Evolutionary conservation across 2,329 filamentous ascomycete genomes (phyloP).

Genomic region (Diaporthe ilicicola): DNA sequence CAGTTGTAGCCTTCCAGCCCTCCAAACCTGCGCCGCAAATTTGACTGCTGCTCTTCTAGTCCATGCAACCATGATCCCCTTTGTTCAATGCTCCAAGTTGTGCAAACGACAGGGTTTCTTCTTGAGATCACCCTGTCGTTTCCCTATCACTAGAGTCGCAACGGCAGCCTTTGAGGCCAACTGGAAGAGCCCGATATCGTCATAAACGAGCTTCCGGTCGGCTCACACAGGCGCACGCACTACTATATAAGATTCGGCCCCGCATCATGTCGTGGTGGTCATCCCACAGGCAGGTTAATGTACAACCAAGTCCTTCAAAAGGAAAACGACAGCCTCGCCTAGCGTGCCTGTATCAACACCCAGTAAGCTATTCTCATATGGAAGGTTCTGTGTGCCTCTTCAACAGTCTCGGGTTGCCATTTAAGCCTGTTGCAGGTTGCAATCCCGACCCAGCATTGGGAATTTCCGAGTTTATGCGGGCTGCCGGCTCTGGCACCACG

Average conservation of each 20-base stretch:
- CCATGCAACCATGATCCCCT: neutral
- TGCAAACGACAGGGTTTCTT: neutral
- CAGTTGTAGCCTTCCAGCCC: neutral
- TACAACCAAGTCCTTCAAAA: neutral
- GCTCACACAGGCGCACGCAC: neutral
- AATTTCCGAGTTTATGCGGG: neutral
- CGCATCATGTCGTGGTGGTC: neutral
- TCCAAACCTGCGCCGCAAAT: neutral
- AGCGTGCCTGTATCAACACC: neutral
- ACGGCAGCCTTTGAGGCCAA: neutral
- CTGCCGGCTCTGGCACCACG: neutral
- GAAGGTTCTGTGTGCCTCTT: neutral
- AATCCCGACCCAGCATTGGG: neutral
- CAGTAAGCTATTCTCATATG: neutral
- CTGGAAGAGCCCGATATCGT: neutral
- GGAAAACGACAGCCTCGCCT: neutral
- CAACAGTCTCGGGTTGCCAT: neutral
- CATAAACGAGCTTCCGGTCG: neutral
- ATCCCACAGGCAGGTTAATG: neutral
- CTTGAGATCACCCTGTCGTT: neutral
- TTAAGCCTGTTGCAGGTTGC: neutral
- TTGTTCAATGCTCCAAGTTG: neutral
- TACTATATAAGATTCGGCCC: neutral
- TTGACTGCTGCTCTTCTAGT: slow-evolving; percentile 2
- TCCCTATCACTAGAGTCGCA: neutral